These are phyloP conservation scores for Knufia petricola DNA, from an alignment of 2,329 filamentous ascomycete genomes.

Conservation along the genomic window DNA sequence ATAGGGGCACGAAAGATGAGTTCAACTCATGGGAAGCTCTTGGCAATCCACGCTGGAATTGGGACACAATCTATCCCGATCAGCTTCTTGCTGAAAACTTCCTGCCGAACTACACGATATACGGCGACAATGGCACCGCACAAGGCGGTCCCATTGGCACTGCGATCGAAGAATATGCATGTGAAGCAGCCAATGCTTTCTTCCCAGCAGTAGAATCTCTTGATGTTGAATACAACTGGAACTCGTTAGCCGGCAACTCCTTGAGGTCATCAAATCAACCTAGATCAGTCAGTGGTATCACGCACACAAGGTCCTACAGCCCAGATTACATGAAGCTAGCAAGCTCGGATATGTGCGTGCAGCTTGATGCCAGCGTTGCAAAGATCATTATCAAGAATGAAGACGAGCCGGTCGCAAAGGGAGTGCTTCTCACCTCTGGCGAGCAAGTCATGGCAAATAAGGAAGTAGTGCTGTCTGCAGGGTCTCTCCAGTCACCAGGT, in stretches of 20 bases:
- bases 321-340: no score
- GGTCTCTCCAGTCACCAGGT: conserved; percentile 33
- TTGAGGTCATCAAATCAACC: no score
- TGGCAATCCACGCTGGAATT: conserved; percentile 39
- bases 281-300: no score
- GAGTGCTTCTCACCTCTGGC: background rate
- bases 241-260: no score
- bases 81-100: conserved; percentile 23
- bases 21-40: conserved; percentile 39
- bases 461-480: conserved; percentile 38
- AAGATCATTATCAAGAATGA: background rate
- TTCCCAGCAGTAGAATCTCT: no score
- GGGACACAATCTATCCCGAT: conserved; percentile 39
- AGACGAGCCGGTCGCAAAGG: background rate
- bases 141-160: no score
- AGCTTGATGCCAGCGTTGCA: background rate
- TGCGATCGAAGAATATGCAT: no score
- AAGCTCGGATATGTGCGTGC: no score
- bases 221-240: no score
- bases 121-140: background rate
- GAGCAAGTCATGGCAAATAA: background rate
- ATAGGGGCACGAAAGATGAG: conserved; percentile 30
- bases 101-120: background rate
- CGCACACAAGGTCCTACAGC: no score
- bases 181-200: no score